Evolutionary conservation across 2,329 filamentous ascomycete genomes (phyloP).

Genomic region (Fusarium coicis): DNA sequence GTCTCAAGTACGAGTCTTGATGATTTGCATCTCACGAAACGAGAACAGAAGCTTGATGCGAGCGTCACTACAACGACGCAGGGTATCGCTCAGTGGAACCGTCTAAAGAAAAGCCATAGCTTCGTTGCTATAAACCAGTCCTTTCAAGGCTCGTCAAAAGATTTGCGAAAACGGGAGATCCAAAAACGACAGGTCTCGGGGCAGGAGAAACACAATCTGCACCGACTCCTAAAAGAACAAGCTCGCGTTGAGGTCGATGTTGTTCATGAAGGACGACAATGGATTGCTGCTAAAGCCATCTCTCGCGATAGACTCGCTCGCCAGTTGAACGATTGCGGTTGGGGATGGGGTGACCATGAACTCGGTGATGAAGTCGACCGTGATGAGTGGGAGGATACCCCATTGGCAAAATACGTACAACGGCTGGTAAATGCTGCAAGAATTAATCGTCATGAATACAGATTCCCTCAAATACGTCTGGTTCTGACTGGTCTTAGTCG

Average conservation of each 20-base stretch:
- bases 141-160: constrained; percentile 48
- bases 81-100: constrained; percentile 44
- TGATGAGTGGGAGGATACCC: constrained; percentile 50
- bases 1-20: constrained; percentile 7
- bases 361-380: constrained; percentile 46
- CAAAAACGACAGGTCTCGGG: constrained; percentile 34
- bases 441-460: constrained; percentile 52
- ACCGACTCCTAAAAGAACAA: constrained; percentile 49
- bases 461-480: constrained; percentile 50
- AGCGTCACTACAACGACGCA: constrained; percentile 39
- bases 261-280: constrained; percentile 50
- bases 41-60: constrained; percentile 39
- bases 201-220: constrained; percentile 45
- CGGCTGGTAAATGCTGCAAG: constrained; percentile 52
- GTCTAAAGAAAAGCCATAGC: constrained; percentile 47
- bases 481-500: constrained; percentile 49
- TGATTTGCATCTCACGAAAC: constrained; percentile 5
- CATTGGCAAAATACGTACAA: constrained; percentile 48
- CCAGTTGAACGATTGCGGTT: constrained; percentile 55
- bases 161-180: constrained; percentile 41
- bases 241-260: constrained; percentile 50
- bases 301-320: constrained; percentile 49
- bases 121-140: constrained; percentile 48
- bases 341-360: constrained; percentile 54
- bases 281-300: constrained; percentile 49